Evolutionary conservation across 2,329 filamentous ascomycete genomes (phyloP).

Genomic region (Fusarium longipes): DNA sequence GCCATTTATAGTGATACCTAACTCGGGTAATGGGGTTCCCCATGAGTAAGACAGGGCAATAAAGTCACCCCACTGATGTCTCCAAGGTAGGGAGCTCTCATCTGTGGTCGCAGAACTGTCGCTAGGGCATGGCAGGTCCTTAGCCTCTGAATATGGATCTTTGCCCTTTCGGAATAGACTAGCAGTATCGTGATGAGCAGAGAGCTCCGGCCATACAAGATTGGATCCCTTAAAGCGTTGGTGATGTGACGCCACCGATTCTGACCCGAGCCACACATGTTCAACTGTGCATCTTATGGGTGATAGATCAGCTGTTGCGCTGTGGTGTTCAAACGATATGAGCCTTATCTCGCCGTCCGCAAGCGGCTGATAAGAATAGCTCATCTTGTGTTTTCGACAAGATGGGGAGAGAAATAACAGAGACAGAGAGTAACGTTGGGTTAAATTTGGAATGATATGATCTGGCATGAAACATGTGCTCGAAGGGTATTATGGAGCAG

Average conservation of each 20-base stretch:
- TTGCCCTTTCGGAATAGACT: not conserved
- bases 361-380: not conserved
- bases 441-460: too few relatives aligned
- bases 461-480: too few relatives aligned
- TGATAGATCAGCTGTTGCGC: too few relatives aligned
- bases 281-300: not conserved
- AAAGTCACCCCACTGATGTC: slow-evolving; percentile 7
- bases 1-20: not conserved
- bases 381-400: not conserved
- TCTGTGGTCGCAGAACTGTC: not conserved
- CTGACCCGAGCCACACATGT: not conserved
- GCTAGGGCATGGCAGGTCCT: not conserved
- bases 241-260: fast-evolving
- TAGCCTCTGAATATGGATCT: fast-evolving
- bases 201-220: not conserved
- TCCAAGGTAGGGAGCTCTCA: not conserved
- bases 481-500: too few relatives aligned
- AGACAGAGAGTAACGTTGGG: too few relatives aligned
- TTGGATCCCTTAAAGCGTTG: not conserved
- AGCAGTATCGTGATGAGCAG: not conserved
- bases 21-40: not conserved
- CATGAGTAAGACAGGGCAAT: slow-evolving; percentile 8
- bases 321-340: not conserved
- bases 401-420: too few relatives aligned
- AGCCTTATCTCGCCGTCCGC: not conserved